phyloP scores from a whole-genome alignment of 208 protist genomes.

The Trichomonas vaginalis region DNA sequence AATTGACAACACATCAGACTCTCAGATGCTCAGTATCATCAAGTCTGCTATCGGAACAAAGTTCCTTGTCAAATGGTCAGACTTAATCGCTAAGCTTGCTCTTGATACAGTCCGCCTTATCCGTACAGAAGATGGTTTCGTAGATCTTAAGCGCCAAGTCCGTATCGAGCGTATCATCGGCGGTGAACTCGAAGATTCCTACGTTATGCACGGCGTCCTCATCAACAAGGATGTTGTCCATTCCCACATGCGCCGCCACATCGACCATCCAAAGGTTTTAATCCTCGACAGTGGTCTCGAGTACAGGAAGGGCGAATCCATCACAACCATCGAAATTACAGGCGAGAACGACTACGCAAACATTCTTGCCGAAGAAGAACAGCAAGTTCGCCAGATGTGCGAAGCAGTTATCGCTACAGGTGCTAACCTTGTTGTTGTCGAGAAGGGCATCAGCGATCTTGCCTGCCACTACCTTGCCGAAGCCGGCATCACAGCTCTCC shows the following conservation, averaged over 20 bases:
- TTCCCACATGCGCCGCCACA: conserved; percentile 78
- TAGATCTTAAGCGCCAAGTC: conserved; percentile 60
- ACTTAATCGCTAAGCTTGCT: conserved; percentile 87
- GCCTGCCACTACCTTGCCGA: conserved; percentile 86
- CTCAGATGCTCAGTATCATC: conserved; percentile 38
- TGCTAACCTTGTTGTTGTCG: conserved; percentile 96
- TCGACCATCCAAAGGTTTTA: conserved; percentile 93
- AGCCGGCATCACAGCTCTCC: conserved; percentile 81
- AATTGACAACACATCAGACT: conserved; percentile 71
- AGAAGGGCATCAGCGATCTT: conserved; percentile 96
- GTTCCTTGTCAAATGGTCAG: conserved; percentile 74
- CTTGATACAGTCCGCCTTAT: conserved; percentile 89
- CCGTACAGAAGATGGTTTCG: conserved; percentile 11
- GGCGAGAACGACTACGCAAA: conserved; percentile 86
- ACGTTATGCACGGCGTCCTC: conserved; percentile 91
- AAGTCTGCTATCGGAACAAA: conserved; percentile 67
- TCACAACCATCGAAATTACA: conserved; percentile 86
- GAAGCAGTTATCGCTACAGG: conserved; percentile 89
- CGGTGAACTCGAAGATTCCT: conserved; percentile 84
- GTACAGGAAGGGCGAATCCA: conserved; percentile 97
- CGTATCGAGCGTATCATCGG: conserved; percentile 92
- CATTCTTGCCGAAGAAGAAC: conserved; percentile 91
- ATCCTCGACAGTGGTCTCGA: conserved; percentile 94
- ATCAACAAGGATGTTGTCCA: conserved; percentile 99
- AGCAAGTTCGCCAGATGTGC: conserved; percentile 85